Percentiles rank a stretch among this genome's conserved stretches.
Conservation (phyloP, 257 asterid species). For the Plantago major region DNA sequence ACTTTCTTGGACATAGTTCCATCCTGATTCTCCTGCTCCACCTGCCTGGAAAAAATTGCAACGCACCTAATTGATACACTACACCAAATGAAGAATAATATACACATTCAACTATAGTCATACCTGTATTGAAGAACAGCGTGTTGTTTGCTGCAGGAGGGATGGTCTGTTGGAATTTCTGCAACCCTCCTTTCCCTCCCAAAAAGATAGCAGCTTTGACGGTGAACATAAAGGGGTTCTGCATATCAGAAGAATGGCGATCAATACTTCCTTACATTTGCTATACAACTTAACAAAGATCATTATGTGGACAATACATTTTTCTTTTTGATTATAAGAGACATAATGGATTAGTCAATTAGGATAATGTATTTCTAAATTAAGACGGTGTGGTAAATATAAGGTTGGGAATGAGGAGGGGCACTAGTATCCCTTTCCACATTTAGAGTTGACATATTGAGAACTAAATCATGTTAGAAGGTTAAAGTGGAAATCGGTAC, state of each 20-base stretch:
- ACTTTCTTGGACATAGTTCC: slow-evolving; percentile 64
- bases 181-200: slow-evolving; percentile 99
- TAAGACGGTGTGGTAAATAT: neutral
- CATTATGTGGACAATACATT: neutral
- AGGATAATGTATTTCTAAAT: neutral
- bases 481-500: slow-evolving; percentile 8
- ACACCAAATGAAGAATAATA: slow-evolving; percentile 10
- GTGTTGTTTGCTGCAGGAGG: slow-evolving; percentile 99
- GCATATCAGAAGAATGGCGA: slow-evolving; percentile 23
- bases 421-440: neutral
- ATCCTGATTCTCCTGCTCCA: slow-evolving; percentile 83
- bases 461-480: slow-evolving; percentile 2
- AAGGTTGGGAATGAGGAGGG: neutral
- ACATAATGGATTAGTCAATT: neutral
- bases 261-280: neutral
- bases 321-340: slow-evolving; percentile 3
- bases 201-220: slow-evolving; percentile 90
- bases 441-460: neutral
- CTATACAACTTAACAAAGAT: neutral
- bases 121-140: slow-evolving; percentile 98
- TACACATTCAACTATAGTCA: slow-evolving; percentile 15
- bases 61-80: slow-evolving; percentile 4
- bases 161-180: slow-evolving; percentile 95
- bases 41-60: slow-evolving; percentile 58
- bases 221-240: slow-evolving; percentile 94